Evolutionary conservation across 305 asterid species (phyloP).

Genomic region (Nicotiana rustica): DNA sequence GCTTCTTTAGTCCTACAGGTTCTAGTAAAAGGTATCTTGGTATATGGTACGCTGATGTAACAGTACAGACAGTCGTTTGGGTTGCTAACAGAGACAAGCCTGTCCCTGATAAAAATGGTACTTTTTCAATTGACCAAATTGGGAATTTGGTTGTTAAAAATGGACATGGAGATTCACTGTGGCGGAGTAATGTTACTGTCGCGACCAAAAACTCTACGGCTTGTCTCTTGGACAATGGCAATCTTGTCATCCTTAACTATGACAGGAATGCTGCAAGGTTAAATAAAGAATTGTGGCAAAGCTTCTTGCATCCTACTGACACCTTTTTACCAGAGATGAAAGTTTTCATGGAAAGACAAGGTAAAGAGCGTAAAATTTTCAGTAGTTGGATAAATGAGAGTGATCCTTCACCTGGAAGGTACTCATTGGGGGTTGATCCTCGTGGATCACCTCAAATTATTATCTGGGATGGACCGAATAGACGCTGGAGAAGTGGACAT

Average conservation of each 20-base stretch:
- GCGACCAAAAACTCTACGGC: slow-evolving; percentile 48
- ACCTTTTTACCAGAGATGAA: slow-evolving; percentile 70
- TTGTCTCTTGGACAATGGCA: slow-evolving; percentile 56
- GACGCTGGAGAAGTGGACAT: slow-evolving; percentile 86
- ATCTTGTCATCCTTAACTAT: slow-evolving; percentile 46
- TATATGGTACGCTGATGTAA: slow-evolving; percentile 61
- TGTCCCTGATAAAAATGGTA: slow-evolving; percentile 50
- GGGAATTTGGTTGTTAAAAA: slow-evolving; percentile 60
- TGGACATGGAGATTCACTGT: slow-evolving; percentile 42
- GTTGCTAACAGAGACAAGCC: slow-evolving; percentile 76
- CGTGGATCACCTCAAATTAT: slow-evolving; percentile 76
- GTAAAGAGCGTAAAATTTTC: slow-evolving; percentile 48
- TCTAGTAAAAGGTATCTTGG: slow-evolving; percentile 66
- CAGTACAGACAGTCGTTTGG: slow-evolving; percentile 62
- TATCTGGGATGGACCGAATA: slow-evolving; percentile 65
- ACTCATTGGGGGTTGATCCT: slow-evolving; percentile 69
- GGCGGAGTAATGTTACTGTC: slow-evolving; percentile 54
- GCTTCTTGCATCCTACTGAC: slow-evolving; percentile 67
- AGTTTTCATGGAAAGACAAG: slow-evolving; percentile 37
- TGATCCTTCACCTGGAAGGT: slow-evolving; percentile 74
- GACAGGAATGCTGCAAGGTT: background rate
- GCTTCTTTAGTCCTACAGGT: slow-evolving; percentile 71
- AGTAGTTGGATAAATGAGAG: slow-evolving; percentile 62
- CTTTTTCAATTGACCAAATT: slow-evolving; percentile 40
- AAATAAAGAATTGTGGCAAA: slow-evolving; percentile 49